These are phyloP conservation scores for Aspergillus japonicus DNA, from an alignment of 2,329 filamentous ascomycete species.

Conservation along the genomic window DNA sequence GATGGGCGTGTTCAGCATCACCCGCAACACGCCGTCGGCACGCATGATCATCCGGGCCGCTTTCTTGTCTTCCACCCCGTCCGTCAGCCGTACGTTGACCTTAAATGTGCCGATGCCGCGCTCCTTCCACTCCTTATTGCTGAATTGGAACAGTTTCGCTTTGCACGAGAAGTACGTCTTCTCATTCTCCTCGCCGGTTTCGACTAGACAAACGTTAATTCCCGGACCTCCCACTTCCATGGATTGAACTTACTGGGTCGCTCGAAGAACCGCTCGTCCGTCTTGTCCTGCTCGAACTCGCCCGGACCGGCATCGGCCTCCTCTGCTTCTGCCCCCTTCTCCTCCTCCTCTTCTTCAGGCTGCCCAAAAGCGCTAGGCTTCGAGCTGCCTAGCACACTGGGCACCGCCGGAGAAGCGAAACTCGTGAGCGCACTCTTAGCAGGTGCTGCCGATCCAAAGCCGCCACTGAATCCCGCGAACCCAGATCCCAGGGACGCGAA, in stretches of 20 bases:
- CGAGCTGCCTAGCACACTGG: constrained; percentile 42
- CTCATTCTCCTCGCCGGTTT: constrained; percentile 86
- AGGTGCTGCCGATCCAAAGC: constrained; percentile 52
- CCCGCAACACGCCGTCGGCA: constrained; percentile 81
- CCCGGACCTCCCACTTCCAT: constrained; percentile 1
- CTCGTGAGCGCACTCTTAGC: constrained; percentile 54
- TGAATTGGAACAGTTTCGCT: constrained; percentile 81
- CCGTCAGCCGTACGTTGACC: constrained; percentile 67
- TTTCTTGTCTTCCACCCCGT: constrained; percentile 54
- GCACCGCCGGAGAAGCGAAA: constrained; percentile 65
- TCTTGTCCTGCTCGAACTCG: constrained; percentile 51
- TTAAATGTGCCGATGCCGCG: constrained; percentile 80
- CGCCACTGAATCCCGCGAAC: constrained; percentile 39
- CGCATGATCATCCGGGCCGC: constrained; percentile 79
- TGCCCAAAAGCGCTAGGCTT: constrained; percentile 70
- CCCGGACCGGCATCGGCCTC: constrained; percentile 48
- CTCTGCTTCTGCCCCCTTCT: constrained; percentile 51
- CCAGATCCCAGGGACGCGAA: constrained; percentile 41
- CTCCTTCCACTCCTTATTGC: constrained; percentile 80
- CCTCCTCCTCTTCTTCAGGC: constrained; percentile 54
- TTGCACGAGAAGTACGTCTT: constrained; percentile 71
- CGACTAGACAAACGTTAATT: constrained; percentile 54
- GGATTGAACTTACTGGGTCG: constrained; percentile 64
- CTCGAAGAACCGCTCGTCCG: constrained; percentile 49
- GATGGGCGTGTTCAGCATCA: constrained; percentile 82